Evolutionary conservation across 805 yeast genomes (phyloP).

Genomic region (Kluyveromyces lactis): DNA sequence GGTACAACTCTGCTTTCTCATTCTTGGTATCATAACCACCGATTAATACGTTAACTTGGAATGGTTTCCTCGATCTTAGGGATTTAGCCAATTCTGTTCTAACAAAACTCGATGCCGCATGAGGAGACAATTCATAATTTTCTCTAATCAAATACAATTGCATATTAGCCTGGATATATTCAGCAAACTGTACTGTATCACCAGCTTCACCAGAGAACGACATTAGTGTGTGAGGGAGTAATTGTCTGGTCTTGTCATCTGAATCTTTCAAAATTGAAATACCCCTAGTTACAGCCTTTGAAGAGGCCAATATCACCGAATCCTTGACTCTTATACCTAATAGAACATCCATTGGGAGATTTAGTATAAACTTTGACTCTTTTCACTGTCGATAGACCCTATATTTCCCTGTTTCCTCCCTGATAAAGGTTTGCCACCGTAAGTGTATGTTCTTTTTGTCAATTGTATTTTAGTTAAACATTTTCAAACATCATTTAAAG

Average conservation of each 20-base stretch:
- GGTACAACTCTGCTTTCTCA: constrained; percentile 59
- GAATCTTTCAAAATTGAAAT: constrained; percentile 68
- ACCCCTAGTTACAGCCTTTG: constrained; percentile 89
- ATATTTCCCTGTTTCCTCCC: background rate
- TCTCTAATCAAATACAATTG: constrained; percentile 84
- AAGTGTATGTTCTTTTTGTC: no score
- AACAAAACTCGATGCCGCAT: constrained; percentile 80
- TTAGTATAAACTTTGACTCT: background rate
- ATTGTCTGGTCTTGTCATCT: constrained; percentile 71
- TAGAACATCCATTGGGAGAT: constrained; percentile 67
- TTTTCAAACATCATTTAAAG: no score
- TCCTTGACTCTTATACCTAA: constrained; percentile 80
- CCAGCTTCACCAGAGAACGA: constrained; percentile 96
- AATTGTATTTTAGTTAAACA: no score
- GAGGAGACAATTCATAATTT: constrained; percentile 69
- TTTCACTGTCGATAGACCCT: background rate
- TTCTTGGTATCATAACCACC: constrained; percentile 70
- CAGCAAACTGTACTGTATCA: constrained; percentile 93
- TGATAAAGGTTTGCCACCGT: constrained; percentile 2
- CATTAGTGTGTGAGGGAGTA: constrained; percentile 70
- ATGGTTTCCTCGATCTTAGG: constrained; percentile 89
- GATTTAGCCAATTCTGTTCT: constrained; percentile 84
- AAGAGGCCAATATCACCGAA: constrained; percentile 83
- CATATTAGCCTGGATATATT: constrained; percentile 85
- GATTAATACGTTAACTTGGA: constrained; percentile 82